Evolutionary conservation across 2,329 filamentous ascomycete species (phyloP).

Genomic region (Thermoascus crustaceus): DNA sequence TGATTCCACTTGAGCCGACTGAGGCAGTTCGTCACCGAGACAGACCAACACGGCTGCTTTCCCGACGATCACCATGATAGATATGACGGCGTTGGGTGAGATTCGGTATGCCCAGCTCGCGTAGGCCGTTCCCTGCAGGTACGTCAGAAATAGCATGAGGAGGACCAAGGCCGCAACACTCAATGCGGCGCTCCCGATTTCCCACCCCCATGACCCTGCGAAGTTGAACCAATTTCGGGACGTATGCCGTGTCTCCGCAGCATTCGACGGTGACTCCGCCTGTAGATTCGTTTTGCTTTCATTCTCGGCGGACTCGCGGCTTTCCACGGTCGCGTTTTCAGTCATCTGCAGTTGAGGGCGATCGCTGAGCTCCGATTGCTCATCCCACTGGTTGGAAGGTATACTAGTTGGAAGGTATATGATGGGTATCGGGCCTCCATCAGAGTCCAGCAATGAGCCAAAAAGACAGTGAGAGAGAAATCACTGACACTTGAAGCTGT

Average conservation of each 20-base stretch:
- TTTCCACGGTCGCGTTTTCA: too few species aligned
- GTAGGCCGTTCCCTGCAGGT: conserved; percentile 7
- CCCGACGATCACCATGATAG: conserved; percentile 17
- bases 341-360: too few species aligned
- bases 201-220: conserved; percentile 10
- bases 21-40: conserved; percentile 18
- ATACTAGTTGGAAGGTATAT: too few species aligned
- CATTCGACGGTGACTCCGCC: not conserved
- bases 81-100: conserved; percentile 21
- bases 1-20: conserved; percentile 24
- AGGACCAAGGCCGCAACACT: conserved; percentile 7
- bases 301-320: not conserved
- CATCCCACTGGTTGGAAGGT: too few species aligned
- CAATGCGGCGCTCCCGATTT: conserved; percentile 6
- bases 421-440: too few species aligned
- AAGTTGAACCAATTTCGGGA: not conserved
- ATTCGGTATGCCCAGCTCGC: conserved; percentile 14
- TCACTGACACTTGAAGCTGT: too few species aligned
- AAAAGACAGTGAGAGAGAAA: too few species aligned
- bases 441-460: too few species aligned
- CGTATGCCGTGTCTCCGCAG: not conserved
- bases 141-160: conserved; percentile 9
- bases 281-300: not conserved
- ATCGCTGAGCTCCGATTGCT: too few species aligned
- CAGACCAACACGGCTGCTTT: conserved; percentile 20